Conservation (phyloP, 2,329 filamentous ascomycete genomes). For the Sordariomycetes sp. region DNA sequence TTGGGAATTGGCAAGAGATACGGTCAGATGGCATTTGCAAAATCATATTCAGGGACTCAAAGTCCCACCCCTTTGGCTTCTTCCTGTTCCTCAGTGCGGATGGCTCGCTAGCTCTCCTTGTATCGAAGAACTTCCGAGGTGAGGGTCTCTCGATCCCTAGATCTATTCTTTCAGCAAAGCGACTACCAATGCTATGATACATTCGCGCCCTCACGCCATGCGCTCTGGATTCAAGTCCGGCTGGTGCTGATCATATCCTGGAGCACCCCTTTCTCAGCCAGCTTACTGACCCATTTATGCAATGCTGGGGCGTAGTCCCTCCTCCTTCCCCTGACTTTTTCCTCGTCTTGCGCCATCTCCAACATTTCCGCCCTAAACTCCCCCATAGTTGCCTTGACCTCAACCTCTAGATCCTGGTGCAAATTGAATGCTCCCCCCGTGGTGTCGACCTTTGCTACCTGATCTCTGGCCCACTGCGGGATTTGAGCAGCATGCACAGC, state of each 20-base stretch:
- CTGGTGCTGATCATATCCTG: conserved; percentile 24
- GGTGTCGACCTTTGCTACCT: neutral
- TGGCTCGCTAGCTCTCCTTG: too few relatives aligned
- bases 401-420: conserved; percentile 26
- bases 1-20: too few relatives aligned
- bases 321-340: conserved; percentile 43
- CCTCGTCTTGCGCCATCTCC: conserved; percentile 34
- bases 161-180: too few relatives aligned
- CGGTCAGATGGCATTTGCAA: too few relatives aligned
- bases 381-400: conserved; percentile 30
- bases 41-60: too few relatives aligned
- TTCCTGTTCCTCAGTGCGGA: too few relatives aligned
- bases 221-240: too few relatives aligned
- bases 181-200: too few relatives aligned
- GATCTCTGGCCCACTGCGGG: neutral
- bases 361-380: conserved; percentile 40
- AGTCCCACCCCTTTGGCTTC: too few relatives aligned
- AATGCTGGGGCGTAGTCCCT: conserved; percentile 64
- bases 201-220: too few relatives aligned
- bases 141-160: too few relatives aligned
- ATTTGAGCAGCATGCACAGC: conserved; percentile 14
- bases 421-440: conserved; percentile 20
- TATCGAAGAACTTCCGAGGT: too few relatives aligned
- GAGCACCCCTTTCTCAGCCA: conserved; percentile 59
- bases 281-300: conserved; percentile 57